Evolutionary conservation across 1,284 basidiomycete genomes (phyloP).

Genomic region (Ceratobasidium sp.): DNA sequence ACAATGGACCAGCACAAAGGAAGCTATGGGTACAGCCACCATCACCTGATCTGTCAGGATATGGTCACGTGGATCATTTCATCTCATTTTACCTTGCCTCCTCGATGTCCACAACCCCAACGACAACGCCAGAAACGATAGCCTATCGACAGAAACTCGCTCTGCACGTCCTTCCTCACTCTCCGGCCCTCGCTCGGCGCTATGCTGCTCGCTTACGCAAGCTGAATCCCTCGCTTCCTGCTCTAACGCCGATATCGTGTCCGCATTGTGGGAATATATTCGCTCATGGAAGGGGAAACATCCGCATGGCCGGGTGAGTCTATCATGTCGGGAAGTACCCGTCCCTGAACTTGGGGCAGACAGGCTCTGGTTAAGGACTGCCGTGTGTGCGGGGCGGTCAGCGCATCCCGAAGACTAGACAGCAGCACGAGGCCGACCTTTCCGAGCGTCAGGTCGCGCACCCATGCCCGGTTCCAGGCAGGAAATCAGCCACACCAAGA

Average conservation of each 20-base stretch:
- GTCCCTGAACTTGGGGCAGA: background rate
- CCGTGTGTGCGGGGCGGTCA: constrained; percentile 9
- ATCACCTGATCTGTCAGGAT: background rate
- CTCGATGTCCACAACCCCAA: constrained; percentile 11
- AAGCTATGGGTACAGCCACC: background rate
- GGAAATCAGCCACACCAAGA: constrained; percentile 1
- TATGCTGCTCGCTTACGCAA: constrained; percentile 17
- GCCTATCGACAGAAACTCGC: constrained; percentile 26
- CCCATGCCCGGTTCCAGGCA: background rate
- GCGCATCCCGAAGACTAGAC: background rate
- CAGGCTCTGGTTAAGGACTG: constrained; percentile 6
- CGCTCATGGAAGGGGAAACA: constrained; percentile 16
- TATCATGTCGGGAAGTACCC: constrained; percentile 22
- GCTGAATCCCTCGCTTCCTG: constrained; percentile 21
- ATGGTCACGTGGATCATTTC: constrained; percentile 4
- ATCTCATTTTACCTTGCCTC: background rate
- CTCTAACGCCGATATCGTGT: constrained; percentile 37
- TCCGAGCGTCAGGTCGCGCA: constrained; percentile 15
- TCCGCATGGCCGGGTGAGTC: constrained; percentile 33
- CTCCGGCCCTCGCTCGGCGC: background rate
- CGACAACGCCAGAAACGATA: constrained; percentile 10
- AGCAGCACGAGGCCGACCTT: constrained; percentile 4
- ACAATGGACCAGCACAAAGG: constrained; percentile 34
- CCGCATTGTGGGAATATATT: constrained; percentile 20
- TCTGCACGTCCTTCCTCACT: constrained; percentile 7